Evolutionary conservation across 192 early-diverging fungal species (phyloP).

Genomic region (Linnemannia schmuckeri): DNA sequence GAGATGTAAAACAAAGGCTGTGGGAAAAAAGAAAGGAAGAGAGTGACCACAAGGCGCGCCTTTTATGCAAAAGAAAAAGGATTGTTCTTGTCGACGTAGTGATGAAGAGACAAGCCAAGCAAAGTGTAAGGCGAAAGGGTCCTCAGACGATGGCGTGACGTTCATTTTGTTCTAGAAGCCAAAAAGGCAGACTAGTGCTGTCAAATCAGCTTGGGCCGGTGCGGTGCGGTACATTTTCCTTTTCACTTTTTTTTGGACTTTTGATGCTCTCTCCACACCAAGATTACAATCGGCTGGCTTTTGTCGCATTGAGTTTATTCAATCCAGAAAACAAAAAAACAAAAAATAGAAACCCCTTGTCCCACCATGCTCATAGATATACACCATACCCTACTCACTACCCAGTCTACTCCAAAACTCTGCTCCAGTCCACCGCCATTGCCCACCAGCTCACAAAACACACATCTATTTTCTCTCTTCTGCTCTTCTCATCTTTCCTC

Average conservation of each 20-base stretch:
- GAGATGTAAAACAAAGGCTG: neutral
- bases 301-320: neutral
- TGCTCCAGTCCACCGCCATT: neutral
- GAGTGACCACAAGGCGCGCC: neutral
- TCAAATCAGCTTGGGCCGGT: neutral
- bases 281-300: neutral
- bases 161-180: neutral
- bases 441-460: neutral
- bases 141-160: neutral
- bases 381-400: neutral
- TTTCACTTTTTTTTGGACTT: neutral
- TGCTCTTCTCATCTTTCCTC: neutral
- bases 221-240: neutral
- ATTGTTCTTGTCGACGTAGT: neutral
- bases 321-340: neutral
- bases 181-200: too few relatives aligned
- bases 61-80: neutral
- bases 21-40: slow-evolving; percentile 1
- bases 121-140: neutral
- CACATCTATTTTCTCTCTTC: neutral
- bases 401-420: slow-evolving; percentile 3
- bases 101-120: neutral
- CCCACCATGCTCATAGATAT: neutral
- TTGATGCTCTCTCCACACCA: neutral
- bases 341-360: neutral